Evolutionary conservation across 371 early-diverging fungal genomes (phyloP), one percentile per base, ranked within the genome.

Genomic region (Mortierella sp.): DNA sequence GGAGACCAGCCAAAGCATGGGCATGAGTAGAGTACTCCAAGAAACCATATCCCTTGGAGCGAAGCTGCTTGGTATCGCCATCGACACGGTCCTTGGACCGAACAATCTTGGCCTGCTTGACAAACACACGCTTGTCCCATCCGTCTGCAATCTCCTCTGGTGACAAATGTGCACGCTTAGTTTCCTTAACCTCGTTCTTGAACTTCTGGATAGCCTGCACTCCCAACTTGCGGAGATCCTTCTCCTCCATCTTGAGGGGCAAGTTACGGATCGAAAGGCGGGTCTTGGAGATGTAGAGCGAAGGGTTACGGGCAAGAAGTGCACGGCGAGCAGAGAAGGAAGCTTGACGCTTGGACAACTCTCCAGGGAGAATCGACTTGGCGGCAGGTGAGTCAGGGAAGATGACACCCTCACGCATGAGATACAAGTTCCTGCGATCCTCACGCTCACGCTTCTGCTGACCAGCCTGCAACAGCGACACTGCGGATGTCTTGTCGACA

Each of bases 11-110:
- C 73, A 99, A 89, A 24, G 99, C 98, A 81, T 98, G 97, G 0
- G 96, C 91, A 82, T 98, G 98, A 26, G 91, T 89, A 5, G 87
- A 90, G 82, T 95, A 97, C 88, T 99, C 98, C 88, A 98, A 90
- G 91, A 99, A 99, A 45, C 96, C 98, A 78, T 94, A 98, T 70
- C 99, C 98, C 88, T 95, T 96, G 78, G 96, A 96, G 58, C 94
- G 91, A 9, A 91, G 84, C 80, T 93, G 86, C 42, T 92, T 90
- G 1, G 95, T 95, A 5, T 80, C 82, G 8, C 91, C 81, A 84
- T 98, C 98, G 28, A 96, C 90, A 71, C 96, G 91, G 75, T 95
- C 96, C 78, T 93, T 94, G 82, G 92, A 92, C 72, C 95, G 91
- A 38, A 97, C 90, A 72, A 99, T 90, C 91, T 98, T 98, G 75